Percentiles rank a stretch among this genome's conserved stretches.
Evolutionary conservation across 106 monocot species (phyloP).

Genomic region (Xerophyta viscosa): DNA sequence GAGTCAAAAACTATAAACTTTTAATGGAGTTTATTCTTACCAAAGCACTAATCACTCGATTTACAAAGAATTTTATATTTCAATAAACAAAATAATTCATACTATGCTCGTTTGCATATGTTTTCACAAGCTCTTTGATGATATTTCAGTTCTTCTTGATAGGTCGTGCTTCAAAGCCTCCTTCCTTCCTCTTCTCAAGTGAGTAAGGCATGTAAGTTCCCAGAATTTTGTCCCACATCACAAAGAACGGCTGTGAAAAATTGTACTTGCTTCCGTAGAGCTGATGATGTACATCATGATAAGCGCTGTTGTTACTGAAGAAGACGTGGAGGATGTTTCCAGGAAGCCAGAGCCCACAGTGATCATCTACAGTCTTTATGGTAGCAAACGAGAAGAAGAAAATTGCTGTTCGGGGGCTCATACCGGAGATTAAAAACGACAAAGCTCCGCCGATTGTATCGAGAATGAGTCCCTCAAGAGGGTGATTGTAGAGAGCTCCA

Average conservation of each 20-base stretch:
- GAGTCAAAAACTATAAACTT: too few species aligned
- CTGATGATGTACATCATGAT: slow-evolving; percentile 13
- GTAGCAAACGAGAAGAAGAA: slow-evolving; percentile 12
- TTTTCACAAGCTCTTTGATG: too few species aligned
- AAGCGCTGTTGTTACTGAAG: slow-evolving; percentile 8
- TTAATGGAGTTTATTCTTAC: too few species aligned
- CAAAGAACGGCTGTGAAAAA: slow-evolving; percentile 13
- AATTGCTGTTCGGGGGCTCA: slow-evolving; percentile 1
- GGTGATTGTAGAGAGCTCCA: slow-evolving; percentile 8
- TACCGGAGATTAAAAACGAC: slow-evolving; percentile 9
- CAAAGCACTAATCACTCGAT: too few species aligned
- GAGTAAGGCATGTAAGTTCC: slow-evolving; percentile 14
- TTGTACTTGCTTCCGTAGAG: slow-evolving; percentile 10
- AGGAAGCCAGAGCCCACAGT: background rate
- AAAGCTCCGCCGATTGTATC: slow-evolving; percentile 5
- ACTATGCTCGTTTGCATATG: too few species aligned
- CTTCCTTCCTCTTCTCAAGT: slow-evolving; percentile 2
- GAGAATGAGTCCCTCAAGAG: slow-evolving; percentile 8
- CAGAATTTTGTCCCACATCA: slow-evolving; percentile 7
- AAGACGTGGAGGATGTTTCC: slow-evolving; percentile 1
- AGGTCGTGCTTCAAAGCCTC: slow-evolving; percentile 7
- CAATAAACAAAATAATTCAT: too few species aligned
- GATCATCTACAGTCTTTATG: background rate
- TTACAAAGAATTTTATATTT: too few species aligned
- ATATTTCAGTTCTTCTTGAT: too few species aligned